phyloP scores from a whole-genome alignment of 2,329 filamentous ascomycete species.

The Pyrenophora seminiperda region DNA sequence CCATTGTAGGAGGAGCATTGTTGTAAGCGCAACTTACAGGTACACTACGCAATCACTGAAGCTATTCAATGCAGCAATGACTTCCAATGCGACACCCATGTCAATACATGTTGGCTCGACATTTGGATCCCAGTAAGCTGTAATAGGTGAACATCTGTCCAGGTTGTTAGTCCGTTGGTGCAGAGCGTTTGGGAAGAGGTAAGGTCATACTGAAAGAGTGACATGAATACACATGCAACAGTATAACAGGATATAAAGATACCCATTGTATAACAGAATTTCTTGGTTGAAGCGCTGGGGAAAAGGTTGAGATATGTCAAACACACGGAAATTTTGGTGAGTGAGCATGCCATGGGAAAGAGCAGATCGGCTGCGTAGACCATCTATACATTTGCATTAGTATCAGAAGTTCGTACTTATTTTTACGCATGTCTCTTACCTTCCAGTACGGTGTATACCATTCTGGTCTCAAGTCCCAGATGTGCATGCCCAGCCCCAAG shows the following conservation, averaged over 20 bases:
- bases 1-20: neutral
- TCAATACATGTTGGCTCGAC: constrained; percentile 34
- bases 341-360: constrained; percentile 28
- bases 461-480: constrained; percentile 37
- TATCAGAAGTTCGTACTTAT: neutral
- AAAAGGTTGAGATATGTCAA: constrained; percentile 40
- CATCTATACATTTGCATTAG: constrained; percentile 18
- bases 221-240: constrained; percentile 25
- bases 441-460: constrained; percentile 29
- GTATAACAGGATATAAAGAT: constrained; percentile 29
- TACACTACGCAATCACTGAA: constrained; percentile 39
- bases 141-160: constrained; percentile 19
- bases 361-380: constrained; percentile 29
- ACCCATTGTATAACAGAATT: constrained; percentile 27
- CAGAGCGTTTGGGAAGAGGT: neutral
- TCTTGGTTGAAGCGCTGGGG: constrained; percentile 26
- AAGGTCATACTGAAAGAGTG: constrained; percentile 29
- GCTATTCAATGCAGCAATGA: constrained; percentile 39
- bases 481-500: constrained; percentile 30
- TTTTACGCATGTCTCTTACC: constrained; percentile 13
- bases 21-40: constrained; percentile 20
- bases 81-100: constrained; percentile 26
- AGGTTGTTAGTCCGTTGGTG: constrained; percentile 17
- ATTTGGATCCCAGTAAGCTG: constrained; percentile 27
- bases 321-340: constrained; percentile 39